Evolutionary conservation across 495 filamentous ascomycete genomes (phyloP).

Genomic region (Articulospora tetracladia): DNA sequence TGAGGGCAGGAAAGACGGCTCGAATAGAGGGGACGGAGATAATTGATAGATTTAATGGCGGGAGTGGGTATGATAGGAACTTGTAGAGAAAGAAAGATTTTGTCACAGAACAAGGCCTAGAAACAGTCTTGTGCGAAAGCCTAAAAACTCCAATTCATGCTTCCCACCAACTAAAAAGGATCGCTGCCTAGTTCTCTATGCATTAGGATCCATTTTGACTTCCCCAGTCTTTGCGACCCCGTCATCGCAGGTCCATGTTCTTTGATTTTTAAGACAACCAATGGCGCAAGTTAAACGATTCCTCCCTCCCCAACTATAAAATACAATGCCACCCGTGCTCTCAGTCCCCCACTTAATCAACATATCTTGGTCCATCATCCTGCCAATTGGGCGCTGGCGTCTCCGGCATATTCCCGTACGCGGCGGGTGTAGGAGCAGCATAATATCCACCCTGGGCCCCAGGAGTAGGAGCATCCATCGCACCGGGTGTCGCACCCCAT

Average conservation of each 20-base stretch:
- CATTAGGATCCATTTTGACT: neutral
- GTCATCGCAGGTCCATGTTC: neutral
- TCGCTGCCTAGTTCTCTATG: neutral
- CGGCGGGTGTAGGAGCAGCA: slow-evolving; percentile 74
- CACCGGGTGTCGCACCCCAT: slow-evolving; percentile 57
- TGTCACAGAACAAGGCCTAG: too few species aligned
- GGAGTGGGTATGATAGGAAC: too few species aligned
- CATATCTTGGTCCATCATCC: slow-evolving; percentile 57
- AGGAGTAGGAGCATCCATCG: slow-evolving; percentile 59
- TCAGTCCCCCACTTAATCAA: slow-evolving; percentile 31
- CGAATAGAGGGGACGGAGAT: neutral
- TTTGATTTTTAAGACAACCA: slow-evolving; percentile 13
- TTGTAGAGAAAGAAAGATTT: too few species aligned
- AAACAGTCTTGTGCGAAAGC: neutral
- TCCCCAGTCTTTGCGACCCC: neutral
- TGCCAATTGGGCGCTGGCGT: slow-evolving; percentile 68
- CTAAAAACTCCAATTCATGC: neutral
- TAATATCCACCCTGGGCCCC: slow-evolving; percentile 48
- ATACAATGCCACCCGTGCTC: slow-evolving; percentile 1
- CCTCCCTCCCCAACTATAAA: neutral
- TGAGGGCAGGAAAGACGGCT: neutral
- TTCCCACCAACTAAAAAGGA: neutral
- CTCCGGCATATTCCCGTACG: slow-evolving; percentile 59
- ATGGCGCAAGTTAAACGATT: neutral
- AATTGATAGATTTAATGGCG: neutral